Percentiles rank a stretch among this genome's conserved stretches.
phyloP scores from a whole-genome alignment of 345 rosid genomes.

The Bretschneidera sinensis region DNA sequence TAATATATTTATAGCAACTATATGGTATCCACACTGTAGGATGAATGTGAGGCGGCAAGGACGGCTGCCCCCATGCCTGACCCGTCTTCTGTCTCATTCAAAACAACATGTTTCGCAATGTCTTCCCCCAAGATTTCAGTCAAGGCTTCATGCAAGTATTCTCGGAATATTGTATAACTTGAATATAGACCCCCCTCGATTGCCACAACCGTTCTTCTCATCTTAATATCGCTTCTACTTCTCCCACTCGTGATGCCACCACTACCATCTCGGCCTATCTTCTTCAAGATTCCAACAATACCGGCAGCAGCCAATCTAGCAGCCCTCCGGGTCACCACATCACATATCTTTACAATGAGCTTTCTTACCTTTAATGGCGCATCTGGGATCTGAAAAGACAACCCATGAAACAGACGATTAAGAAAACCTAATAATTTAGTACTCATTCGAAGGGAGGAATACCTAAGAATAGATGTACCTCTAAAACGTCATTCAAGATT shows the following conservation, averaged over 20 bases:
- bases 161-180: slow-evolving; percentile 59
- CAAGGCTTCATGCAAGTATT: slow-evolving; percentile 81
- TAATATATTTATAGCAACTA: slow-evolving; percentile 40
- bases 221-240: slow-evolving; percentile 54
- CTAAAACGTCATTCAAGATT: slow-evolving; percentile 55
- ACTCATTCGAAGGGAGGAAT: neutral
- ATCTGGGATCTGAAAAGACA: slow-evolving; percentile 48
- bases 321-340: slow-evolving; percentile 82
- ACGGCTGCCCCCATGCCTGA: slow-evolving; percentile 90
- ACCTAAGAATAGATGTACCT: slow-evolving; percentile 34
- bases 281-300: slow-evolving; percentile 83
- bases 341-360: slow-evolving; percentile 74
- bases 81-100: slow-evolving; percentile 69
- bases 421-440: neutral
- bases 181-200: slow-evolving; percentile 81
- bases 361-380: slow-evolving; percentile 69
- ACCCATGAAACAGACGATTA: neutral
- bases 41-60: slow-evolving; percentile 61
- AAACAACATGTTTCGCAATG: slow-evolving; percentile 49
- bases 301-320: slow-evolving; percentile 95
- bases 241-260: slow-evolving; percentile 64
- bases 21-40: slow-evolving; percentile 36
- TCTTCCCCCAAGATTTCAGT: slow-evolving; percentile 78
- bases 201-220: slow-evolving; percentile 88
- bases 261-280: slow-evolving; percentile 86